Percentiles rank a stretch among this genome's conserved stretches.
Conservation (phyloP, 2,329 filamentous ascomycete species). For the Nemania bipapillata region DNA sequence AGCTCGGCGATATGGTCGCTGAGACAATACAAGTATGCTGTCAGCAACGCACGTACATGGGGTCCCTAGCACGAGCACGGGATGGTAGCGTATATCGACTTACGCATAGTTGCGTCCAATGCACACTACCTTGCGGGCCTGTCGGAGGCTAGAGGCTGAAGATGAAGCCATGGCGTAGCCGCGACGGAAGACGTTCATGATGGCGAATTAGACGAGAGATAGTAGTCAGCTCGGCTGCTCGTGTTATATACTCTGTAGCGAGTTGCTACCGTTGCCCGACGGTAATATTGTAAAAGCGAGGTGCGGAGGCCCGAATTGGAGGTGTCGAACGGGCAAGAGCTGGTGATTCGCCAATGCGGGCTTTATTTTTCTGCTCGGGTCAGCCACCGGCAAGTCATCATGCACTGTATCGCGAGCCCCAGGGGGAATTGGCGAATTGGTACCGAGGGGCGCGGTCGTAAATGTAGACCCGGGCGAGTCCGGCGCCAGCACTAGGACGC, state of each 20-base stretch:
- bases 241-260: slow-evolving; percentile 13
- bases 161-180: slow-evolving; percentile 51
- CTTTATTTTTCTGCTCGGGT: slow-evolving; percentile 34
- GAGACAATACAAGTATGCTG: slow-evolving; percentile 23
- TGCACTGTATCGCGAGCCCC: background rate
- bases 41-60: background rate
- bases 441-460: slow-evolving; percentile 20
- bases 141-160: slow-evolving; percentile 61
- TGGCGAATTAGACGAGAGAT: slow-evolving; percentile 17
- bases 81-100: slow-evolving; percentile 49
- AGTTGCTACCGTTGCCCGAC: slow-evolving; percentile 1
- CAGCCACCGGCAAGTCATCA: slow-evolving; percentile 29
- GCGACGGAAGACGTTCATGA: slow-evolving; percentile 53
- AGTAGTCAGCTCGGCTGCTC: background rate
- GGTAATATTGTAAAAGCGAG: slow-evolving; percentile 6
- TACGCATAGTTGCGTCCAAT: slow-evolving; percentile 97
- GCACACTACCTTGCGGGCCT: slow-evolving; percentile 82
- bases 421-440: slow-evolving; percentile 2
- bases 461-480: slow-evolving; percentile 26
- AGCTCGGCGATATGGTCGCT: slow-evolving; percentile 95
- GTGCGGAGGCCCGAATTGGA: slow-evolving; percentile 17
- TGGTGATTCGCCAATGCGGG: slow-evolving; percentile 36
- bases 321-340: slow-evolving; percentile 8
- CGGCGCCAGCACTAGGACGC: slow-evolving; percentile 28
- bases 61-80: background rate